These are phyloP conservation scores for Sungouiella thailandica DNA, from an alignment of 805 yeast species.

Conservation along the genomic window DNA sequence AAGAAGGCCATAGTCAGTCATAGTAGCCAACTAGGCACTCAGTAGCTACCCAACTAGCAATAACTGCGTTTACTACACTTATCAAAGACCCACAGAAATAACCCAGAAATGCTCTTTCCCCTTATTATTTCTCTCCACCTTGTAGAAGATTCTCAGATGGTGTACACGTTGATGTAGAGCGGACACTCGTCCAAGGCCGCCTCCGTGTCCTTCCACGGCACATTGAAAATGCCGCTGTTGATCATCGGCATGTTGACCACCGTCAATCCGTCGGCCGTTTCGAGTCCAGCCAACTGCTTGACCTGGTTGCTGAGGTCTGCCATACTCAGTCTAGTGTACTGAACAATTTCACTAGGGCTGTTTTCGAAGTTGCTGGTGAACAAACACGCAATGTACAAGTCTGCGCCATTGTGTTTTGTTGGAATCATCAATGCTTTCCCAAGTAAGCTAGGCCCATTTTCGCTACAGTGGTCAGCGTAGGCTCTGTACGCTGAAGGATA, in stretches of 20 bases:
- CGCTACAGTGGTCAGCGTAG: constrained; percentile 43
- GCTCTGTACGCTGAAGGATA: constrained; percentile 54
- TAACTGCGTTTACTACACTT: no score
- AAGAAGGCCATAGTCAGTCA: no score
- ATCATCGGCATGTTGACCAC: constrained; percentile 66
- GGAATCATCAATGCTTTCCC: constrained; percentile 53
- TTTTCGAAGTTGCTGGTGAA: constrained; percentile 57
- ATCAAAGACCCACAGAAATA: no score
- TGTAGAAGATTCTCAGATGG: neutral
- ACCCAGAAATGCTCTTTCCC: no score
- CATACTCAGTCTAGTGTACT: constrained; percentile 44
- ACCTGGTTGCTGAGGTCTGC: constrained; percentile 2
- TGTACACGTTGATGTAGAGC: constrained; percentile 10
- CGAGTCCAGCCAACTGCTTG: constrained; percentile 1
- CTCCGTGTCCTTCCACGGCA: constrained; percentile 75
- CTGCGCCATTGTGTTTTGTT: constrained; percentile 26
- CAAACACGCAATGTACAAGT: constrained; percentile 53
- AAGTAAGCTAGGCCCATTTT: constrained; percentile 28
- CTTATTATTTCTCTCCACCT: no score
- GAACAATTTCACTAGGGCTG: constrained; percentile 43
- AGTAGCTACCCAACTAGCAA: no score
- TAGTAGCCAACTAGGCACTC: no score
- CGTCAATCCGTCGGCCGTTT: constrained; percentile 11
- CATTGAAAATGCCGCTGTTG: constrained; percentile 62
- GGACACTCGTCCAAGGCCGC: constrained; percentile 30